Evolutionary conservation across 2,329 filamentous ascomycete genomes (phyloP).

Genomic region (Proliferodiscus dingleyae): DNA sequence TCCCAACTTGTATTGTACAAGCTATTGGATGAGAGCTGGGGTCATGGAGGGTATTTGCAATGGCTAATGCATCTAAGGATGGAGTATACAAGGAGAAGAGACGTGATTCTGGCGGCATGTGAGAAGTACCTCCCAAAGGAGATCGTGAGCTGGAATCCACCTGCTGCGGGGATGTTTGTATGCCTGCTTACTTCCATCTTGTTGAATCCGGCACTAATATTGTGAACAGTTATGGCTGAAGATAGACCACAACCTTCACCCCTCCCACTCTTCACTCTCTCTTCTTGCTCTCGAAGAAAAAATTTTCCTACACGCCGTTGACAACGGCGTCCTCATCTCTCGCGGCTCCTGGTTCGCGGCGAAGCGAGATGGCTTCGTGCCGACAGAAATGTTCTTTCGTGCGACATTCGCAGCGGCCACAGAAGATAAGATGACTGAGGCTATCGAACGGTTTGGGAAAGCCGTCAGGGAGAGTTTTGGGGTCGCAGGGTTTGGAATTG

Average conservation of each 20-base stretch:
- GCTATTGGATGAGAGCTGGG: conserved; percentile 90
- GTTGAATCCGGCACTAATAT: neutral
- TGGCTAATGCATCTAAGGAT: conserved; percentile 81
- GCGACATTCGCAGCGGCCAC: conserved; percentile 83
- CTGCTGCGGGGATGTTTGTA: conserved; percentile 91
- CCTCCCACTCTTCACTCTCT: conserved; percentile 46
- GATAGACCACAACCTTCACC: conserved; percentile 59
- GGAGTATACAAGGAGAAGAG: conserved; percentile 75
- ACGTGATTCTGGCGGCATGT: conserved; percentile 74
- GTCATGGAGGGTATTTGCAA: conserved; percentile 79
- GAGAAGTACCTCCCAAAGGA: conserved; percentile 69
- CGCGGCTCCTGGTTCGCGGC: conserved; percentile 90
- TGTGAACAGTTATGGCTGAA: conserved; percentile 62
- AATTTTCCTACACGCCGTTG: conserved; percentile 74
- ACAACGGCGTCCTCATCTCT: conserved; percentile 73
- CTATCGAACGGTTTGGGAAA: conserved; percentile 69
- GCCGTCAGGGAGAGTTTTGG: conserved; percentile 62
- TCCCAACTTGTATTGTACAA: conserved; percentile 82
- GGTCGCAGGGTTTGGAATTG: too few species aligned
- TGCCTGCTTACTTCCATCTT: conserved; percentile 36
- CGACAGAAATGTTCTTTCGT: conserved; percentile 67
- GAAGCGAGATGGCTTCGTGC: conserved; percentile 51
- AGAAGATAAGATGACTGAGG: conserved; percentile 63
- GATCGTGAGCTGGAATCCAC: conserved; percentile 74
- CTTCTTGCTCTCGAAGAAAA: conserved; percentile 73